Evolutionary conservation across 768 basidiomycete genomes (phyloP).

Genomic region (Lactarius evosmus): DNA sequence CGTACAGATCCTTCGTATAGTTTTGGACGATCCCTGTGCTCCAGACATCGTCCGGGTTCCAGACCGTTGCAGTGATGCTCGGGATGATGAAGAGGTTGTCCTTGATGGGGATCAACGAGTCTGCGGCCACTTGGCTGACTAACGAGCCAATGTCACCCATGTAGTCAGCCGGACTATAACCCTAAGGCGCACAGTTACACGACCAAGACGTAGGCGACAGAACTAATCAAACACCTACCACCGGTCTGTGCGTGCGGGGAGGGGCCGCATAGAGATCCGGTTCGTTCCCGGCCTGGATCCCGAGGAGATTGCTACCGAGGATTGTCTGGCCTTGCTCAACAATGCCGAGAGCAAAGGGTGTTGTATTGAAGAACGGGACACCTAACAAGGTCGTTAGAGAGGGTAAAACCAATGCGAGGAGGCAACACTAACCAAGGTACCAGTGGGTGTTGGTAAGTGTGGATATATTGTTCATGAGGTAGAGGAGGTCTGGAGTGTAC

Average conservation of each 20-base stretch:
- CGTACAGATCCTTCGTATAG: slow-evolving; percentile 17
- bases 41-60: slow-evolving; percentile 22
- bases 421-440: slow-evolving; percentile 47
- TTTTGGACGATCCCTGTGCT: slow-evolving; percentile 22
- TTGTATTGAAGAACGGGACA: slow-evolving; percentile 65
- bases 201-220: background rate
- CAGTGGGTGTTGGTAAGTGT: slow-evolving; percentile 57
- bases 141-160: slow-evolving; percentile 35
- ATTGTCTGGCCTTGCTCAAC: slow-evolving; percentile 58
- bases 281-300: slow-evolving; percentile 72
- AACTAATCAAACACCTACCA: slow-evolving; percentile 16
- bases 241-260: slow-evolving; percentile 18
- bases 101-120: slow-evolving; percentile 6
- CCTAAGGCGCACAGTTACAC: slow-evolving; percentile 2
- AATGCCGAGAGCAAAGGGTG: slow-evolving; percentile 50
- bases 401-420: background rate
- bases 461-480: slow-evolving; percentile 60
- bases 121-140: slow-evolving; percentile 16
- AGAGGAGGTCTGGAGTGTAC: slow-evolving; percentile 63
- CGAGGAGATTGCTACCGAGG: slow-evolving; percentile 63
- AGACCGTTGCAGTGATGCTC: slow-evolving; percentile 22
- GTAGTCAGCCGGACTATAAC: slow-evolving; percentile 29
- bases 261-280: slow-evolving; percentile 62
- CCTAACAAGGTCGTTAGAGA: slow-evolving; percentile 29
- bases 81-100: slow-evolving; percentile 20